Base-by-base conservation (phyloP, 2,329 filamentous ascomycete species). In the Xylaria multiplex region DNA sequence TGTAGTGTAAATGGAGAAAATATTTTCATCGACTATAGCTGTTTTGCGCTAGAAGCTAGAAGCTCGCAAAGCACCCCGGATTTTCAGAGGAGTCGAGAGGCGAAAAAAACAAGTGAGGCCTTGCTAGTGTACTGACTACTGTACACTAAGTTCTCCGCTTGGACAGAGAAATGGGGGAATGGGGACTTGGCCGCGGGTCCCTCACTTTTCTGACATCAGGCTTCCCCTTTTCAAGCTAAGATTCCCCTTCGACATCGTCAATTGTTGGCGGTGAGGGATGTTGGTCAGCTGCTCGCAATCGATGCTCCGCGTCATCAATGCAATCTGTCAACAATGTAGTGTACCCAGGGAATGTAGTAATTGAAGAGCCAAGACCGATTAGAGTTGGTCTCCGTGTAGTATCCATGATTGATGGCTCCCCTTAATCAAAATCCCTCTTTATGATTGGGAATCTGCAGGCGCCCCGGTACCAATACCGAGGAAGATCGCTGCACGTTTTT, bases 231-330 rank as follows among this genome's bases (percentile, higher is more conserved):
- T 54, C 52, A 45, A 37, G 49, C 43, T 60, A 60, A 57, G 55
- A 27, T 45, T 50, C 50, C 52, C 37, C 52, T 22, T 43, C 53
- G 52, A 59, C 43, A 62, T 65, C 46, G 62, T 67, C 54, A 65
- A 49, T 22, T 58, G 50, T 67, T 62, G 65, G 65, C 65, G 65
- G 65, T 67, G 57, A 62, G 62, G 35, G n/a, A 43, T 9, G 54
- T 53, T 7, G 45, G 65, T 65, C 57, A 62, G 65, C 65, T 59
- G 62, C 46, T 8, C 11, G 32, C 37, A 13, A 53, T 56, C 22
- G 14, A 27, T 40, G 40, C 30, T 48, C 61, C 45, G 64, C 52
- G 60, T 64, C 61, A 61, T 64, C 61, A 49, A 64, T 57, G 61
- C 57, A 58, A 67, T 53, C 52, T 61, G 56, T 67, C 60, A 40